Evolutionary conservation across 2,329 filamentous ascomycete species (phyloP).

Genomic region (Apiospora phragmitis): DNA sequence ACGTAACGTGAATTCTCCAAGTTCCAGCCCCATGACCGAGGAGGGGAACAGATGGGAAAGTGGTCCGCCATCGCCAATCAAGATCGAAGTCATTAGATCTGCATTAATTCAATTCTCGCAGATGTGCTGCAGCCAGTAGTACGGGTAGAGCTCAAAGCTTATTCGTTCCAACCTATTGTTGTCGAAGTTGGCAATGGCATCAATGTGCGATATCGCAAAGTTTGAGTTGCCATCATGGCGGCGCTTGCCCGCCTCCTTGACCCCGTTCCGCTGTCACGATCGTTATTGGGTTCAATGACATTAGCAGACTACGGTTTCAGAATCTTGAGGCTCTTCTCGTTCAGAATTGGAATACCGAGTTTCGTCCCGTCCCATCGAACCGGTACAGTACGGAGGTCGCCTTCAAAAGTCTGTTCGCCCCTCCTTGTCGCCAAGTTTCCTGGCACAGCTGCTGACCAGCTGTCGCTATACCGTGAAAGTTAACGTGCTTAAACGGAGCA

Average conservation of each 20-base stretch:
- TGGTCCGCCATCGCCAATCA: constrained; percentile 7
- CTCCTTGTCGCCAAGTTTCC: too few relatives aligned
- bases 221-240: constrained; percentile 3
- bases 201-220: constrained; percentile 5
- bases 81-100: not conserved
- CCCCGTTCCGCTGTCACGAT: not conserved
- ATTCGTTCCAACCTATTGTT: not conserved
- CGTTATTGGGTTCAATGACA: not conserved
- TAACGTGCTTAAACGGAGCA: too few relatives aligned
- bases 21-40: not conserved
- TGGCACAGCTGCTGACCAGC: too few relatives aligned
- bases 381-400: too few relatives aligned
- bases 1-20: constrained; percentile 5
- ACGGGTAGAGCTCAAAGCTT: not conserved
- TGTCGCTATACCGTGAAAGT: too few relatives aligned
- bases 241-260: not conserved
- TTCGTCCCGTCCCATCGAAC: not conserved
- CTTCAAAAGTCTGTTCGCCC: too few relatives aligned
- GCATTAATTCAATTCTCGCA: not conserved
- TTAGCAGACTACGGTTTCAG: not conserved
- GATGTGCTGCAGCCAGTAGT: constrained; percentile 4
- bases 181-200: not conserved
- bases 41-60: not conserved
- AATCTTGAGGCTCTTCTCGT: not conserved
- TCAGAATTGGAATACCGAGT: not conserved